Evolutionary conservation across 768 basidiomycete genomes (phyloP).

Genomic region (Lactifluus piperatus): DNA sequence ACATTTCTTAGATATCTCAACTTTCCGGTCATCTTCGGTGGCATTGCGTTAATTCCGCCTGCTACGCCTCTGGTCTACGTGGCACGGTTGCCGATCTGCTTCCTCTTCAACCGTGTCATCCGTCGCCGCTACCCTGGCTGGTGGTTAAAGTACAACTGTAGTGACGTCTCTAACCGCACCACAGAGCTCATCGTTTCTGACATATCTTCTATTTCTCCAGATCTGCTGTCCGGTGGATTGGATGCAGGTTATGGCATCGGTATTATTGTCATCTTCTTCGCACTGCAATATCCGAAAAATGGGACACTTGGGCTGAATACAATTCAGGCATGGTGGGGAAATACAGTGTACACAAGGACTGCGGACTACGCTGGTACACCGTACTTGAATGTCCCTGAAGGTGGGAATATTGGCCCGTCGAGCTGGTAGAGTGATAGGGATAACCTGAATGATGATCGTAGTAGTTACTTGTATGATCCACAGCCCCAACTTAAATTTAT

Average conservation of each 20-base stretch:
- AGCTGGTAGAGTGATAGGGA: too few relatives aligned
- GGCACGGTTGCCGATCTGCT: slow-evolving; percentile 30
- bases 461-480: too few relatives aligned
- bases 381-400: slow-evolving; percentile 2
- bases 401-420: slow-evolving; percentile 16
- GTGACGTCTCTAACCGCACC: background rate
- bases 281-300: too few relatives aligned
- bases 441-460: too few relatives aligned
- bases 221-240: slow-evolving; percentile 33
- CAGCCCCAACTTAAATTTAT: too few relatives aligned
- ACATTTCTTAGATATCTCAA: slow-evolving; percentile 44
- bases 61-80: slow-evolving; percentile 35
- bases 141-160: slow-evolving; percentile 34
- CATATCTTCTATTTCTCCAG: background rate
- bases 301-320: slow-evolving; percentile 22
- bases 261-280: background rate
- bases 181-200: too few relatives aligned
- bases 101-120: slow-evolving; percentile 32
- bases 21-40: slow-evolving; percentile 40
- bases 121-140: slow-evolving; percentile 31
- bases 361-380: too few relatives aligned
- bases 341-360: too few relatives aligned
- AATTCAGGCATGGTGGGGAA: slow-evolving; percentile 67
- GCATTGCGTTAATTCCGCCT: slow-evolving; percentile 35
- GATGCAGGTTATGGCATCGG: slow-evolving; percentile 24